Conservation (phyloP, 164 flowering plant species). For the Magnolia sinica region DNA sequence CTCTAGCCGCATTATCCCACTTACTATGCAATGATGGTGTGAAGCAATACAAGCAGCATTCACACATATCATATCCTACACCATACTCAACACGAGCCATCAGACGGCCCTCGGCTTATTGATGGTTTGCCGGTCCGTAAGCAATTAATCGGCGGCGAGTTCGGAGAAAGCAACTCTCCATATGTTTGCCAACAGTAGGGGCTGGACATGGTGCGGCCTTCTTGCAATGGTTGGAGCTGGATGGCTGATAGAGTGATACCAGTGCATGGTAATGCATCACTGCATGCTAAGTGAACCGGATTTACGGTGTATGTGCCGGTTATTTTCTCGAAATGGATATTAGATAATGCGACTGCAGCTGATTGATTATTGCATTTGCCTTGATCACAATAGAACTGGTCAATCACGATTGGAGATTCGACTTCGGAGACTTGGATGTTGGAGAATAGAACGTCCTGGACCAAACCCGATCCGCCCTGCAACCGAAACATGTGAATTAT, state of each 20-base stretch:
- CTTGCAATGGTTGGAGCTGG: constrained; percentile 33
- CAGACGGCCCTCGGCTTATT: constrained; percentile 53
- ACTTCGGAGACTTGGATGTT: constrained; percentile 48
- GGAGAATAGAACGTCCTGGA: constrained; percentile 32
- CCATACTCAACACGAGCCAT: constrained; percentile 42
- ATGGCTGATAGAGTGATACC: constrained; percentile 37
- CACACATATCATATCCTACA: too few relatives aligned
- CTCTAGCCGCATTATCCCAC: too few relatives aligned
- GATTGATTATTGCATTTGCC: constrained; percentile 37
- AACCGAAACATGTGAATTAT: not conserved
- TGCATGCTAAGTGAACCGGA: constrained; percentile 43
- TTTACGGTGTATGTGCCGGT: constrained; percentile 40
- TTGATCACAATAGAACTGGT: constrained; percentile 45
- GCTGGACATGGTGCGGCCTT: constrained; percentile 21
- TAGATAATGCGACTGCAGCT: constrained; percentile 41
- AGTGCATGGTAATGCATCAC: constrained; percentile 42
- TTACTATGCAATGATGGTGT: too few relatives aligned
- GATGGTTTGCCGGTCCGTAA: constrained; percentile 80
- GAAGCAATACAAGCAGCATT: too few relatives aligned
- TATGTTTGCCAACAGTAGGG: constrained; percentile 92
- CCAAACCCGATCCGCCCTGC: constrained; percentile 48
- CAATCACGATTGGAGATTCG: constrained; percentile 37
- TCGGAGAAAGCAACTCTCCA: constrained; percentile 71
- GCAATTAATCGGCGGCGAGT: constrained; percentile 79
- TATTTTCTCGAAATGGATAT: constrained; percentile 34